These are phyloP conservation scores for Euphorbia lathyris DNA, from an alignment of 345 rosid species.

Conservation along the genomic window DNA sequence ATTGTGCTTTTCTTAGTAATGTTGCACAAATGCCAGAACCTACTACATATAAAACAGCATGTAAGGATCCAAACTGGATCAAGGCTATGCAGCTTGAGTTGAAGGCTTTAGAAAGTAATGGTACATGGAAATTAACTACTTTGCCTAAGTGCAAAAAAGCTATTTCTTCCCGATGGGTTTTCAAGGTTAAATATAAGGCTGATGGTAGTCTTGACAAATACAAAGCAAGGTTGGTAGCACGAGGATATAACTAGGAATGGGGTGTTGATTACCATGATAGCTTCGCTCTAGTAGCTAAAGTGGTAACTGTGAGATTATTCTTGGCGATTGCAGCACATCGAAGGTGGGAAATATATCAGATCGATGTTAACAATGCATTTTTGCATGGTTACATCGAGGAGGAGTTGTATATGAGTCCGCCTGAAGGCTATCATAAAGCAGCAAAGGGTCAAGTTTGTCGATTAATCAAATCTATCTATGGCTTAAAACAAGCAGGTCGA, in stretches of 20 bases:
- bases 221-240: neutral
- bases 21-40: neutral
- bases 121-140: neutral
- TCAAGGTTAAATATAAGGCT: neutral
- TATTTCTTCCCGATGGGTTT: no score
- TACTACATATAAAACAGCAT: neutral
- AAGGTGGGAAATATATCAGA: neutral
- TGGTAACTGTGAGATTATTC: neutral
- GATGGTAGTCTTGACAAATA: neutral
- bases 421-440: no score
- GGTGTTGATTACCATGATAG: neutral
- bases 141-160: neutral
- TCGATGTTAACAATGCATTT: neutral
- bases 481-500: no score
- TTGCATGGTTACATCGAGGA: neutral
- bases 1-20: neutral
- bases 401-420: no score
- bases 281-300: neutral
- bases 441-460: no score
- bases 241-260: neutral
- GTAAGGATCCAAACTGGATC: neutral
- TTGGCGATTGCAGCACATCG: neutral
- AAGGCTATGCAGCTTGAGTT: neutral
- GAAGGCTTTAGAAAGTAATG: neutral
- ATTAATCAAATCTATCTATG: no score